Evolutionary conservation across 805 yeast genomes (phyloP).

Genomic region (Kazachstania psychrophila): DNA sequence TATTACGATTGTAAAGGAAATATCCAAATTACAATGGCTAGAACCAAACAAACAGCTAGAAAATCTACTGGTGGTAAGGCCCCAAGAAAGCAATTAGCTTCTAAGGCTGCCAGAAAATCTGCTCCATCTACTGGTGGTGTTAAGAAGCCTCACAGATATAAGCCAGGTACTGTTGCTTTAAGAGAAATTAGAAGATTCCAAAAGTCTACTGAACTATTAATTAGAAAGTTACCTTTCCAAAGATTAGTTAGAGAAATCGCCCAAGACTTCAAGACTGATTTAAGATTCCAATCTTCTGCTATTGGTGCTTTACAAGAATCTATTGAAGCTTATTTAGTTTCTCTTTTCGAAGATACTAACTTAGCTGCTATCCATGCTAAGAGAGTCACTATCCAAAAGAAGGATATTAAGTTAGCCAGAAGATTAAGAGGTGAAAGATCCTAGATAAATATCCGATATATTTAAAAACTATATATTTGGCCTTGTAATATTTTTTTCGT

Average conservation of each 20-base stretch:
- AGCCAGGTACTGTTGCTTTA: conserved; percentile 94
- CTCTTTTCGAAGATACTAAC: conserved; percentile 94
- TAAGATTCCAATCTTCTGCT: conserved; percentile 95
- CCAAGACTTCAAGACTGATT: conserved; percentile 82
- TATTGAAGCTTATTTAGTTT: conserved; percentile 94
- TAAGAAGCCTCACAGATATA: conserved; percentile 90
- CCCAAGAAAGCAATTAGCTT: conserved; percentile 87
- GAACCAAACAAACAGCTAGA: conserved; percentile 92
- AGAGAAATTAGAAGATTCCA: conserved; percentile 97
- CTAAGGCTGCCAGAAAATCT: conserved; percentile 87
- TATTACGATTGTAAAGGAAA: no score
- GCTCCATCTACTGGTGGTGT: conserved; percentile 91
- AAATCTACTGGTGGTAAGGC: conserved; percentile 93
- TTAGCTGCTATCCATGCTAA: conserved; percentile 98
- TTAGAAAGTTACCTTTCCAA: conserved; percentile 95
- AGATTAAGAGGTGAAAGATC: conserved; percentile 96
- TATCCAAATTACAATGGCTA: conserved; percentile 75
- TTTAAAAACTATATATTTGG: no score
- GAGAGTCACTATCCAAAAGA: conserved; percentile 97
- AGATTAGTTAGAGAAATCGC: conserved; percentile 94
- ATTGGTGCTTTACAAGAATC: conserved; percentile 97
- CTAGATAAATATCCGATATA: no score
- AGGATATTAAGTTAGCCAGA: conserved; percentile 95
- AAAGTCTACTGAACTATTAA: conserved; percentile 86
- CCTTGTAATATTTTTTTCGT: neutral